Evolutionary conservation across 495 filamentous ascomycete genomes (phyloP).

Genomic region (Tuber magnatum): DNA sequence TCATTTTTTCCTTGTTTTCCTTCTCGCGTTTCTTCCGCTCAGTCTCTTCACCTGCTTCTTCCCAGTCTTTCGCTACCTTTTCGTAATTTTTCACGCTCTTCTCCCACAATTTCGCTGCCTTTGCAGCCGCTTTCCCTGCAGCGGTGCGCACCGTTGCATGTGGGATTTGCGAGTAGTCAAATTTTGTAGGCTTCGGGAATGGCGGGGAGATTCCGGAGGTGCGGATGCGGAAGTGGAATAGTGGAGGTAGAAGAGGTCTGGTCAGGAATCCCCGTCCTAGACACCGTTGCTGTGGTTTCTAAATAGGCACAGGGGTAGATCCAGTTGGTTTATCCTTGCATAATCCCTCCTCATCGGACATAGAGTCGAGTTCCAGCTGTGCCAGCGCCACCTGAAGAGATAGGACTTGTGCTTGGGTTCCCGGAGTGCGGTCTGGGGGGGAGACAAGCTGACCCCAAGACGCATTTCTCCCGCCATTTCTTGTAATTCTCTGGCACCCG

Average conservation of each 20-base stretch:
- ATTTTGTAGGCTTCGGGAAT: conserved; percentile 43
- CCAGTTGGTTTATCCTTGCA: background rate
- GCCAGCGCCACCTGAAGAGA: conserved; percentile 5
- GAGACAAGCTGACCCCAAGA: background rate
- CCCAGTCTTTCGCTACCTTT: conserved; percentile 53
- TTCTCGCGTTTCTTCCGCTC: conserved; percentile 50
- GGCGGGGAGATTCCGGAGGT: conserved; percentile 42
- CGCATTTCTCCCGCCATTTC: background rate
- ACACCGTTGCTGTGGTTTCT: background rate
- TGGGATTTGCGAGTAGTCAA: conserved; percentile 23
- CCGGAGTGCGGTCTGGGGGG: background rate
- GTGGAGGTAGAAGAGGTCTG: background rate
- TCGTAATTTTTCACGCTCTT: conserved; percentile 57
- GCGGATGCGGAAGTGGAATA: background rate
- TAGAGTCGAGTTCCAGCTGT: conserved; percentile 1
- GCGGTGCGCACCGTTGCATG: conserved; percentile 48
- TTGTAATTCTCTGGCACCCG: background rate
- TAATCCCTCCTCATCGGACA: conserved; percentile 18
- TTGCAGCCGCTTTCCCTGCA: conserved; percentile 51
- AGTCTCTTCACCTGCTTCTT: conserved; percentile 50
- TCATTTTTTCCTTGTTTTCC: conserved; percentile 44
- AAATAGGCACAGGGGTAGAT: background rate
- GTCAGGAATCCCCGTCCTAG: background rate
- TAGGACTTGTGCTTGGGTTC: conserved; percentile 14
- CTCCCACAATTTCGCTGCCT: conserved; percentile 52